phyloP scores from a whole-genome alignment of 306 rosid genomes.

The Clitoria ternatea region DNA sequence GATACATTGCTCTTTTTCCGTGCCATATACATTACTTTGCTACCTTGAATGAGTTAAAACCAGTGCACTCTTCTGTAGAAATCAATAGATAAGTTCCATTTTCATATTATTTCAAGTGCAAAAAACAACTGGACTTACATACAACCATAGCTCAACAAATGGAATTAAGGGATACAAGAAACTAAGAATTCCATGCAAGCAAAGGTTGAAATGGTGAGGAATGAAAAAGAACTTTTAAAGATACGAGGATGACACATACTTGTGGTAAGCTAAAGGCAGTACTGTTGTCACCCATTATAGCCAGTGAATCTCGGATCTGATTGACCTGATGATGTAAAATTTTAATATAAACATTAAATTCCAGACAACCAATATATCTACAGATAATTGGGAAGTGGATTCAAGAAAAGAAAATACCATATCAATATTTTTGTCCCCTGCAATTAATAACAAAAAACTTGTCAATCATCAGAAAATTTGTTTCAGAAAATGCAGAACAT shows the following conservation, averaged over 20 bases:
- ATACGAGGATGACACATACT: constrained; percentile 43
- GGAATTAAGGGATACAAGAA: too few species aligned
- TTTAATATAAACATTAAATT: constrained; percentile 16
- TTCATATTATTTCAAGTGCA: constrained; percentile 12
- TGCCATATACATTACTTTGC: constrained; percentile 1
- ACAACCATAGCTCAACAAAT: too few species aligned
- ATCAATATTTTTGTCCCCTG: constrained; percentile 92
- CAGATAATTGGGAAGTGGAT: constrained; percentile 18
- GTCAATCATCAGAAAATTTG: constrained; percentile 28
- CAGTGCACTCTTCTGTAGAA: background rate
- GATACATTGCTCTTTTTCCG: constrained; percentile 8
- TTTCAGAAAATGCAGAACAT: too few species aligned
- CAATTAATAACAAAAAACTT: constrained; percentile 34
- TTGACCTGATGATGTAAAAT: constrained; percentile 64
- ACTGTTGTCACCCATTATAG: constrained; percentile 92
- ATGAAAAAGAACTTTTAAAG: constrained; percentile 1
- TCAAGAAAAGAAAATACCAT: constrained; percentile 54
- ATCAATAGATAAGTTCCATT: background rate
- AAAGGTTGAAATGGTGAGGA: background rate
- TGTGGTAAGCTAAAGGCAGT: constrained; percentile 97
- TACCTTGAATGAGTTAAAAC: background rate
- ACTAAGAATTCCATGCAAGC: background rate
- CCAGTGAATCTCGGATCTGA: constrained; percentile 92
- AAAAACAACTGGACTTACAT: too few species aligned
- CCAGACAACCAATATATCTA: constrained; percentile 12